Base-by-base conservation (phyloP, 2,329 filamentous ascomycete species). In the Claviceps fusiformis region DNA sequence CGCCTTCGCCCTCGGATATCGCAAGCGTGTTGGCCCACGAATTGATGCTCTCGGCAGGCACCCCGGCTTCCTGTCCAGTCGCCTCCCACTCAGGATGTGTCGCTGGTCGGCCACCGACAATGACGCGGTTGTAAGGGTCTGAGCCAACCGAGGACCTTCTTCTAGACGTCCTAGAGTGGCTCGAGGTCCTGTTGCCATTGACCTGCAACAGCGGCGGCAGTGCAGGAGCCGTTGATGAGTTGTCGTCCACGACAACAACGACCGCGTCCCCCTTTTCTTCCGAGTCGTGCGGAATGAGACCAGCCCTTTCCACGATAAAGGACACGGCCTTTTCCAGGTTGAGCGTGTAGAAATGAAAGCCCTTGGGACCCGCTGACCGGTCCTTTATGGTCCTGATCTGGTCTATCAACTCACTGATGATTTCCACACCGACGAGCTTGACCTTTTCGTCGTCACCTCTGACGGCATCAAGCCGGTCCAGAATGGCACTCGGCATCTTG, bases 331-430 rank as follows among this genome's bases (percentile, higher is more conserved):
- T 98, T 69, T 97, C 92, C 37, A 97, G 75, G 66, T 98, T 98
- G 53, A 98, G 75, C 0, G 93, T 97, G 70, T 96, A 98, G 71
- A 98, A 97, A 67, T 98, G 93, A 70, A 96, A 95, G 6, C 93
- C 93, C 62, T 83, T 78, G 24, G 82, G 85, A 3, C 80, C 78
- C 11, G 75, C 73, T 0, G 74, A 78, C 61, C 74, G 73, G 65
- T 68, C 73, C 63, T 81, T 82, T 60, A 85, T 74, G 55, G 77
- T 74, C 69, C 86, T 87, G 66, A 97, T 81, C 63, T 83, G 81
- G 59, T 89, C 82, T 17, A 97, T 81, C 50, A 97, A 82, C 64
- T 96, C 90, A 63, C 82, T 83, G 57, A 98, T 67, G 54, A 97
- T 87, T 65, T 91, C 84, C 17, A 93, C 85, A 48, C 89, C 88